Conservation (phyloP, 352 stramenopile genomes). For the Globisporangium spinosum region DNA sequence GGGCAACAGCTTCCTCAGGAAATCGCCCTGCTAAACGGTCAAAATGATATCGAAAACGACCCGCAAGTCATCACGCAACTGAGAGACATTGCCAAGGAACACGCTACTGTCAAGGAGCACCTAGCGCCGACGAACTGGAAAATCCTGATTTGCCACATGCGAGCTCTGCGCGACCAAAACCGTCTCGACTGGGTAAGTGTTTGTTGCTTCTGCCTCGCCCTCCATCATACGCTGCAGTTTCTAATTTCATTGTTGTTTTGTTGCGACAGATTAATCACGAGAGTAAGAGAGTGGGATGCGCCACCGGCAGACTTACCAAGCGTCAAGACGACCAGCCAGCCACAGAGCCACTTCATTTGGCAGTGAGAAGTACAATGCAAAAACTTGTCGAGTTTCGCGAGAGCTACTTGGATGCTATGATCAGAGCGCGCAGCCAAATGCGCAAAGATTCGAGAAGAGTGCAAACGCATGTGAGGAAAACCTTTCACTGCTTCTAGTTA, state of each 20-base stretch:
- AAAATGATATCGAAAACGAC: conserved; percentile 28
- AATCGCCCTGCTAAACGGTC: neutral
- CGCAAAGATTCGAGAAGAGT: conserved; percentile 28
- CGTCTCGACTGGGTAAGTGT: conserved; percentile 42
- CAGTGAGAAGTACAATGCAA: conserved; percentile 37
- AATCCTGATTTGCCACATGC: conserved; percentile 39
- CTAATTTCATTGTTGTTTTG: neutral
- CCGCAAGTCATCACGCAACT: conserved; percentile 50
- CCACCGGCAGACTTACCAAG: neutral
- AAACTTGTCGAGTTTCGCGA: conserved; percentile 40
- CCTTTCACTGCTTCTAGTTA: neutral
- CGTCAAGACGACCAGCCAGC: neutral
- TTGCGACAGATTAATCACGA: conserved; percentile 17
- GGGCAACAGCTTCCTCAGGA: neutral
- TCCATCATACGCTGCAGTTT: neutral
- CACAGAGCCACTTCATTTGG: conserved; percentile 5
- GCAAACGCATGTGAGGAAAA: conserved; percentile 38
- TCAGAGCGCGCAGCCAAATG: conserved; percentile 25
- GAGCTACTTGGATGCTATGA: conserved; percentile 24
- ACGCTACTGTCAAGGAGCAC: conserved; percentile 21
- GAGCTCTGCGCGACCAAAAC: conserved; percentile 21
- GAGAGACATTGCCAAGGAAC: conserved; percentile 38
- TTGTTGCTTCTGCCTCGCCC: neutral
- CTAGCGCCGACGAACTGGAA: conserved; percentile 38
- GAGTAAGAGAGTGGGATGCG: conserved; percentile 8